These are phyloP conservation scores for Xylaria longipes DNA, from an alignment of 495 filamentous ascomycete species.

Conservation along the genomic window DNA sequence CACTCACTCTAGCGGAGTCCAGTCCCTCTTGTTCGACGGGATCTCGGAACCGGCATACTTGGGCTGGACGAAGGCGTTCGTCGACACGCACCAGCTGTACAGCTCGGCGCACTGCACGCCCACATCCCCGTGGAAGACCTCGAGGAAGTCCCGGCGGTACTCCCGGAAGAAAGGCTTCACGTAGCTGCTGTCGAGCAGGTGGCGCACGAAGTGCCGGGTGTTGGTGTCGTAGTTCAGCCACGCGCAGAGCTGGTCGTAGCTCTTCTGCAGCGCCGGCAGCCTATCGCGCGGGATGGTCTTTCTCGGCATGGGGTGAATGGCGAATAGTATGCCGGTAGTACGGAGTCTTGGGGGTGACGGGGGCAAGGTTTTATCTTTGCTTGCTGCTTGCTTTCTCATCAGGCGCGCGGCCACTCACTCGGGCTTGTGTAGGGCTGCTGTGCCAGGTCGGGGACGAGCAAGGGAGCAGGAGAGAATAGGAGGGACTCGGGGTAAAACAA, in stretches of 20 bases:
- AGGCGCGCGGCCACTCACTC: background rate
- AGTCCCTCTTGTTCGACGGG: constrained; percentile 23
- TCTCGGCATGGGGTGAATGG: background rate
- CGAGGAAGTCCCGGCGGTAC: constrained; percentile 36
- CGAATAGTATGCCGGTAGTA: background rate
- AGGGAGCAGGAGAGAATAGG: background rate
- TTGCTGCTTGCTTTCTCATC: background rate
- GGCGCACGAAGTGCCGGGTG: constrained; percentile 27
- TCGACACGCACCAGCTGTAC: constrained; percentile 23
- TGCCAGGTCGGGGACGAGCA: background rate
- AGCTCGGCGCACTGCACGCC: constrained; percentile 32
- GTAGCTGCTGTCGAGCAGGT: constrained; percentile 32
- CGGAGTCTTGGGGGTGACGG: background rate
- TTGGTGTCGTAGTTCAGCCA: constrained; percentile 36
- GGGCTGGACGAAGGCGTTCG: constrained; percentile 28
- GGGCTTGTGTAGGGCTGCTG: background rate
- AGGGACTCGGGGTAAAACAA: constrained; percentile 13
- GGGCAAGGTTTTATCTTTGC: background rate
- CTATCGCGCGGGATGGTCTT: constrained; percentile 32
- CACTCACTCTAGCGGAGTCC: constrained; percentile 32
- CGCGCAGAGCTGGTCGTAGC: constrained; percentile 33
- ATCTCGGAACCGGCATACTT: constrained; percentile 24
- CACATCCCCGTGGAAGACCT: constrained; percentile 16
- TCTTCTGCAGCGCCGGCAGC: constrained; percentile 30
- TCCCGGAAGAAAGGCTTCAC: constrained; percentile 36